A percentile compares a stretch with the other conserved stretches of the same genome.
Conservation (phyloP, 129 eudicot species). For the Lonicera japonica region DNA sequence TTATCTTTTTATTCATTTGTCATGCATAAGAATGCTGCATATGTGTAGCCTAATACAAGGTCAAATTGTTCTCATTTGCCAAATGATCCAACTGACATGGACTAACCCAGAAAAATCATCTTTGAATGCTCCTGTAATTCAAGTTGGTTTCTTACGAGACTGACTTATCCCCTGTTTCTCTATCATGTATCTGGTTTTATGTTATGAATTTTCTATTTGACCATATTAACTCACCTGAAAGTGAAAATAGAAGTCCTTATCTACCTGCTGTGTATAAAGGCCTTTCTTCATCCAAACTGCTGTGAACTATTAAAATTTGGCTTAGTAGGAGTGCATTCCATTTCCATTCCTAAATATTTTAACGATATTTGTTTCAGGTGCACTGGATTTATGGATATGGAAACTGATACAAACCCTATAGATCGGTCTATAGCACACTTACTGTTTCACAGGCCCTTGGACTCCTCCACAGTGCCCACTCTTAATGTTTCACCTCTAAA, state of each 20-base stretch:
- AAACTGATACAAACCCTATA: constrained; percentile 84
- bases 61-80: not conserved
- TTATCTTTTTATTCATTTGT: not conserved
- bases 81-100: not conserved
- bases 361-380: constrained; percentile 24
- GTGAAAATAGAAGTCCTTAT: too few species aligned
- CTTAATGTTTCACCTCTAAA: constrained; percentile 23
- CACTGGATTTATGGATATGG: constrained; percentile 65
- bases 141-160: too few species aligned
- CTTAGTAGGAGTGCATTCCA: too few species aligned
- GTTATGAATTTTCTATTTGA: too few species aligned
- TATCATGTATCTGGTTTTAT: too few species aligned
- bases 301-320: too few species aligned
- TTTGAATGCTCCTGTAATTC: too few species aligned
- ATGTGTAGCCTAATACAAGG: not conserved
- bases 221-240: too few species aligned
- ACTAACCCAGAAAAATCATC: too few species aligned
- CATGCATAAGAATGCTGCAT: not conserved
- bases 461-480: constrained; percentile 35
- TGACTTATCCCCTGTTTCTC: too few species aligned
- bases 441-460: constrained; percentile 79
- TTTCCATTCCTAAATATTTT: constrained; percentile 1
- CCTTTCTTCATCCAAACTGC: too few species aligned
- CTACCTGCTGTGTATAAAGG: not conserved
- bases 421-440: constrained; percentile 94